Evolutionary conservation across 176 grass and related monocot genomes (phyloP).

Genomic region (Avena sativa): DNA sequence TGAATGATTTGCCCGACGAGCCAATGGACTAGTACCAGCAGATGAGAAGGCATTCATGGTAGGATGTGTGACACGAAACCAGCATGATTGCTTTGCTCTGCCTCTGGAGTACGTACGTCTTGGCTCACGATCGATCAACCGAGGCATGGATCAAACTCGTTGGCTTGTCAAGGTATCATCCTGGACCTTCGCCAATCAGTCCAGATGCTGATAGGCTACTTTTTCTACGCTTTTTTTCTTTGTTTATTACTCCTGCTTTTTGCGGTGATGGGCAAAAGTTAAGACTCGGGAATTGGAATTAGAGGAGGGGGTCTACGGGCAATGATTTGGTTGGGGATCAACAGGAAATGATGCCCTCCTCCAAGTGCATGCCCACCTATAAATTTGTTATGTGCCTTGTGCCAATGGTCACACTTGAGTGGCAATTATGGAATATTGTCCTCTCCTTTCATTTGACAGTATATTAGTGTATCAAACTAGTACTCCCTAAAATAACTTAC

Average conservation of each 20-base stretch:
- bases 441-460: too few relatives aligned
- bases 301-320: background rate
- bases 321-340: conserved; percentile 8
- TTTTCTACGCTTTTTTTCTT: background rate
- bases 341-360: conserved; percentile 29
- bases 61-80: conserved; percentile 24
- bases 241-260: background rate
- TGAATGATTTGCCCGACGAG: background rate
- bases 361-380: background rate
- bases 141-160: conserved; percentile 24
- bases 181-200: conserved; percentile 21
- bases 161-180: conserved; percentile 1
- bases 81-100: conserved; percentile 18
- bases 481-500: too few relatives aligned
- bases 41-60: conserved; percentile 31
- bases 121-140: conserved; percentile 14
- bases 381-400: background rate
- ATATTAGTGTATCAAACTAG: too few relatives aligned
- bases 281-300: conserved; percentile 40
- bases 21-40: background rate
- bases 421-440: background rate
- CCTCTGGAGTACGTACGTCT: background rate
- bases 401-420: background rate
- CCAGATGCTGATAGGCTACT: conserved; percentile 22
- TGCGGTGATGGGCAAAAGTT: conserved; percentile 5